Base-by-base conservation (phyloP, 768 basidiomycete species). In the Calocybe cyanea region DNA sequence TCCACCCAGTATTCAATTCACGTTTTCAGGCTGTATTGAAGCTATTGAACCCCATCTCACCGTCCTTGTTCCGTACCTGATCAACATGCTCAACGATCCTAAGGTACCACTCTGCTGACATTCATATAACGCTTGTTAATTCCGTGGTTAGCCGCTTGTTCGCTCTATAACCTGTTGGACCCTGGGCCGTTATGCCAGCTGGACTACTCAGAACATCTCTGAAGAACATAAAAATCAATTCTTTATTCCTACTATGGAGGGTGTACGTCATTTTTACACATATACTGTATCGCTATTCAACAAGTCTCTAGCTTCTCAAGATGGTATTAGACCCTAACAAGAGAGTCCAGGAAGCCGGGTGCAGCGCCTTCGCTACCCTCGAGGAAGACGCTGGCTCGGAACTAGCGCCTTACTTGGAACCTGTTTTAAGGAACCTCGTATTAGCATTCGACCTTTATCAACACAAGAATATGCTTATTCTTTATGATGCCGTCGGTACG, bases 101-200 rank as follows among this genome's bases (percentile, higher is more conserved):
- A 97, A 97, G 82, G 94, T 90, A 58, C 39, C 17, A 6, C 42
- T 35, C 30, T 49, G 31, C 46, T 37, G 43, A 46, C 35, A 32
- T 35, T 28, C 25, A 5, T 52, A 45, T 49, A 19, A 41, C 4
- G 44, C 55, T 21, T 53, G 33, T n/a, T n/a, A 23, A 19, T 45
- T 48, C 31, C 42, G 20, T 62, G 25, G 6, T 28, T 28, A 95
- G 91, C 95, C 96, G 15, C 85, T 98, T 32, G 91, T 99, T 7
- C 85, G 96, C 46, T 97, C 96, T 2, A 99, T 99, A 58, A 92
- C 94, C 13, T 99, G 96, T 64, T 99, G 96, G 96, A 97, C 95
- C 0, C 76, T 99, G n/a, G 95, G 96, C 13, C 85, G 96, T 41
- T 99, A 99, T 66, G 92, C 95, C 24, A 92, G 88, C 59, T 99